Evolutionary conservation across 2,329 filamentous ascomycete species (phyloP).

Genomic region (Parasarocladium wereldwijsianum): DNA sequence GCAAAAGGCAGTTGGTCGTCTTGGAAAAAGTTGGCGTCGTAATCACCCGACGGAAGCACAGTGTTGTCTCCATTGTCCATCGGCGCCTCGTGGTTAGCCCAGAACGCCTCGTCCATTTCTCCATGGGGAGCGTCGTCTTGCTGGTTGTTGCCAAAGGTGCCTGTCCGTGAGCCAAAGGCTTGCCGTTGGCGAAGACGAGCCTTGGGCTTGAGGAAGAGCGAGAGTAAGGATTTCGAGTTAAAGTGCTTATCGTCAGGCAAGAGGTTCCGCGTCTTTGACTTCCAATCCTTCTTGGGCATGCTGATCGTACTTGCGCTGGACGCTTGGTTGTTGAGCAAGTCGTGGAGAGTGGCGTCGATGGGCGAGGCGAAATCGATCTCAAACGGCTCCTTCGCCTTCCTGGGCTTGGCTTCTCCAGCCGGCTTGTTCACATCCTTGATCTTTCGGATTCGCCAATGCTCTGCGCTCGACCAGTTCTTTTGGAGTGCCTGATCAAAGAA

Average conservation of each 20-base stretch:
- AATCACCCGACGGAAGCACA: conserved; percentile 55
- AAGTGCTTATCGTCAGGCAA: conserved; percentile 97
- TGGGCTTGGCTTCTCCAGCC: conserved; percentile 42
- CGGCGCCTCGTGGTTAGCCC: conserved; percentile 59
- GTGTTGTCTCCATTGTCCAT: conserved; percentile 34
- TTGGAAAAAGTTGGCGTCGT: conserved; percentile 95
- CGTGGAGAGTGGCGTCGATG: conserved; percentile 54
- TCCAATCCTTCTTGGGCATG: conserved; percentile 88
- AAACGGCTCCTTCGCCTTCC: conserved; percentile 94
- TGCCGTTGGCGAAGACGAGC: conserved; percentile 59
- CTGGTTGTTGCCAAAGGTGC: conserved; percentile 24
- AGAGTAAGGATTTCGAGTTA: conserved; percentile 79
- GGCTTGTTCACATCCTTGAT: conserved; percentile 69
- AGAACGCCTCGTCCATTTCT: conserved; percentile 91
- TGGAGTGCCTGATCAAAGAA: conserved; percentile 95
- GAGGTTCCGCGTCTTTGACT: conserved; percentile 81
- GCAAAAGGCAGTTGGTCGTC: conserved; percentile 64
- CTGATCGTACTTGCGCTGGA: conserved; percentile 68
- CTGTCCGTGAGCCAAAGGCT: conserved; percentile 24
- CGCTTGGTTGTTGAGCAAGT: conserved; percentile 69
- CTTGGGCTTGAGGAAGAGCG: conserved; percentile 88
- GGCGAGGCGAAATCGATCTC: conserved; percentile 80
- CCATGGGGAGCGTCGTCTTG: conserved; percentile 44
- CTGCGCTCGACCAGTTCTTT: conserved; percentile 97
- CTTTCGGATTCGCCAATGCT: conserved; percentile 93